Base-by-base conservation (phyloP, 2,329 filamentous ascomycete species). In the Cladosporium sp. region DNA sequence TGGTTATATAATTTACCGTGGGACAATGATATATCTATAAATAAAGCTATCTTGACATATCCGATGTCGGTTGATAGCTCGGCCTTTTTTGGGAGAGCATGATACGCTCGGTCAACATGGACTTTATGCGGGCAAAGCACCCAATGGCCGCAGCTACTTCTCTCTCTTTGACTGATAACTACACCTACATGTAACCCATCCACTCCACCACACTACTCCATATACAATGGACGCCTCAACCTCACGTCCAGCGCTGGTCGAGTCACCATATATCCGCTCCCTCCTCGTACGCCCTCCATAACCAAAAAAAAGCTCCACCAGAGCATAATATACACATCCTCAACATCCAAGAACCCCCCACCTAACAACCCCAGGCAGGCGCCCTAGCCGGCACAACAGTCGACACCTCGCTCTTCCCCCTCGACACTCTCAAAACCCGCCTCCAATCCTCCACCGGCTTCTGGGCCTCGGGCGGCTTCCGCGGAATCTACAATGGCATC, bases 351-450 rank as follows among this genome's bases (percentile, higher is more conserved):
- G n/a, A 47, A 52, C 58, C 26, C 66, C 62, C 47, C 60, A 65
- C 58, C 61, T 66, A 62, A 70, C 68, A 28, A 47, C 47, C 64
- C 59, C 74, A 90, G 84, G 92, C 95, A 72, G 95, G 95, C 78
- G 95, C 89, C 75, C 83, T 97, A 71, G 95, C 95, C 71, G 95
- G 95, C 76, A 95, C 95, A 58, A 96, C 93, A 15, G 95, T 98
- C 79, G 95, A 99, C 86, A 89, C 97, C 75, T 93, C 93, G 65
- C 92, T 99, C 76, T 99, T 92, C 83, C 95, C 95, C 0, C 92
- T 99, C 84, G 96, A 99, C 86, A 99, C 95, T 0, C 89, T 99
- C 77, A 99, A 99, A 82, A 99, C 96, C 52, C 93, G 95, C 18
- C 92, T 99, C 7, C 95, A 99, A 82, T 92, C 93, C 69, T 86